Evolutionary conservation across 179 eudicot species (phyloP), one percentile per base, ranked within the genome.

Genomic region (Carnegiea gigantea): DNA sequence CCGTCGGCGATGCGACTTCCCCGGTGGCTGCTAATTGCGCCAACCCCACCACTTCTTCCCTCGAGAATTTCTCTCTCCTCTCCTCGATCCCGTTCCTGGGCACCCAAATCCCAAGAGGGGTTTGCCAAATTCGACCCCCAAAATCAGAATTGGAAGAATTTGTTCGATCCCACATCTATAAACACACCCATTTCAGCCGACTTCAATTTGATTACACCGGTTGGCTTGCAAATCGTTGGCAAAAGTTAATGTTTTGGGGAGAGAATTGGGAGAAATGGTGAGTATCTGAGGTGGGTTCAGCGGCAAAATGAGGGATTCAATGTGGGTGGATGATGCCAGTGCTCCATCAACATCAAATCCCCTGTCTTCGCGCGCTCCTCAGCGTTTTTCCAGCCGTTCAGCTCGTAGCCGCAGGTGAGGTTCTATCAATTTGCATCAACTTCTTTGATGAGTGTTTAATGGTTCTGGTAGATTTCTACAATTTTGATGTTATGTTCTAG

Each of bases 251-350:
- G 23, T 23, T 72, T 70, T 4, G 77, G 54, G 44, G 53, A 59
- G 68, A 33, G 75, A 70, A 13, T 84, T 78, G 51, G 44, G 78
- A 46, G 46, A 53, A 73, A 62, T 84, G 81, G 14, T 38, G 77
- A 38, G 79, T 54, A 26, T 14, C 79, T 84, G 84, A 85, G 80
- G 77, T 85, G 82, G 82, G 78, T 75, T 33, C 80, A 18, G 21
- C 65, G 59, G 44, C 21, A 73, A 77, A 76, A 86, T 88, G 87
- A 84, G 84, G 85, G 90, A 86, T 86, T 82, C 87, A 82, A 86
- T 88, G 90, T 86, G 88, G 86, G 82, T 86, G 65, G 88, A 86
- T 79, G 90, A 88, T 81, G 84, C 86, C 17, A 84, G 60, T 57
- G 70, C 80, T 28, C 86, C 87, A 24, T 85, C 88, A 46, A 84